Percentiles rank a stretch among this genome's conserved stretches.
Conservation (phyloP, 768 basidiomycete species). For the Leccinum aurantiacum region DNA sequence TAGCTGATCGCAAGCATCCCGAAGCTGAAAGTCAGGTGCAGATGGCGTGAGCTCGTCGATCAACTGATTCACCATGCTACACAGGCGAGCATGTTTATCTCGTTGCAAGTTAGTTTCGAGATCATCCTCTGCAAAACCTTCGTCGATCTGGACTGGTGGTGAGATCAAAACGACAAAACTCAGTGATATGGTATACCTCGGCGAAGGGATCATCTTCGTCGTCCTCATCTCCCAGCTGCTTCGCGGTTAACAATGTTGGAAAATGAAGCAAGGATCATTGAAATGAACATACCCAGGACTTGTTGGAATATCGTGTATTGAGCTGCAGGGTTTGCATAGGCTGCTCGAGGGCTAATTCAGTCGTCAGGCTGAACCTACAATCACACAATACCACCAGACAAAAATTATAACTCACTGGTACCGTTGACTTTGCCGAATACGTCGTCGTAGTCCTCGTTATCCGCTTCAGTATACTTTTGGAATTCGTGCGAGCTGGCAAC, state of each 20-base stretch:
- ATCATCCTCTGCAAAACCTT: conserved; percentile 89
- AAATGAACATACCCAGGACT: conserved; percentile 69
- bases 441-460: conserved; percentile 93
- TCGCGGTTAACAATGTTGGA: not conserved
- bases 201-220: conserved; percentile 98
- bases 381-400: not conserved
- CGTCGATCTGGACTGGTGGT: conserved; percentile 65
- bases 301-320: conserved; percentile 82
- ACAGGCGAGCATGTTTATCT: conserved; percentile 90
- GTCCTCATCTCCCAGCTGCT: conserved; percentile 74
- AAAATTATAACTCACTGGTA: conserved; percentile 48
- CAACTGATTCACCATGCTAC: conserved; percentile 75
- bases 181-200: conserved; percentile 49
- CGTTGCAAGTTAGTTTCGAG: conserved; percentile 89
- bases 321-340: conserved; percentile 77
- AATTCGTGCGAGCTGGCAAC: conserved; percentile 62
- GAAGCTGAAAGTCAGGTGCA: conserved; percentile 78
- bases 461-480: conserved; percentile 83
- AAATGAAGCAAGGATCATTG: conserved; percentile 10
- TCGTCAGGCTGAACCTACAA: not conserved
- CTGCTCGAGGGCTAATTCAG: conserved; percentile 50
- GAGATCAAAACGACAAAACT: conserved; percentile 6
- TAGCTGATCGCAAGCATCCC: conserved; percentile 84
- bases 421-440: conserved; percentile 82
- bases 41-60: conserved; percentile 85